phyloP scores from a whole-genome alignment of 768 basidiomycete genomes.

The Symmetrospora coprosmae region DNA sequence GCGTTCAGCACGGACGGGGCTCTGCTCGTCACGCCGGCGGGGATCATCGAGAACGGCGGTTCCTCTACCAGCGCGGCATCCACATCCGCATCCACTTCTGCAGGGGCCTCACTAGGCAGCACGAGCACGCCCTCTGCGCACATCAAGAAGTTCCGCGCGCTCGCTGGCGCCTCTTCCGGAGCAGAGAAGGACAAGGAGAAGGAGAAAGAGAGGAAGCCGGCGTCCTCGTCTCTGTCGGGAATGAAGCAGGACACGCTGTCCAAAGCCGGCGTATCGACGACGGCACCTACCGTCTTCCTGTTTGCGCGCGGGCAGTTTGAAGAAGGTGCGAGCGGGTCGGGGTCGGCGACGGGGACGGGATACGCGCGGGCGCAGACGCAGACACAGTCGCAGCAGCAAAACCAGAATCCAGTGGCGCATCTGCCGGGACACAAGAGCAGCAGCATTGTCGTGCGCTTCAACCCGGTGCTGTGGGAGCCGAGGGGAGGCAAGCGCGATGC shows the following conservation, averaged over 20 bases:
- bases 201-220: too few relatives aligned
- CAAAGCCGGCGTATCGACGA: background rate
- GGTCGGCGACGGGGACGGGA: too few relatives aligned
- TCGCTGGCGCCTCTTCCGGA: conserved; percentile 1
- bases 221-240: background rate
- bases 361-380: too few relatives aligned
- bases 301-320: conserved; percentile 92
- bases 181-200: conserved; percentile 24
- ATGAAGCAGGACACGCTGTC: conserved; percentile 37
- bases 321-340: too few relatives aligned
- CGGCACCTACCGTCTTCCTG: conserved; percentile 65
- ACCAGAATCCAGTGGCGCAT: conserved; percentile 68
- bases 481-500: conserved; percentile 41
- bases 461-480: conserved; percentile 83
- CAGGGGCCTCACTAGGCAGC: too few relatives aligned
- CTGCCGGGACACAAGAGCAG: conserved; percentile 93
- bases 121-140: too few relatives aligned
- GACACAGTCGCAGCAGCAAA: too few relatives aligned
- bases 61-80: too few relatives aligned
- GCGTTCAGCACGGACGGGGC: conserved; percentile 92
- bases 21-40: conserved; percentile 83
- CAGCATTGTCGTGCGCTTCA: conserved; percentile 83
- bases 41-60: conserved; percentile 97
- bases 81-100: conserved; percentile 43
- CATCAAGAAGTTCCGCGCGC: too few relatives aligned